Base-by-base conservation (phyloP, 2,329 filamentous ascomycete species). In the Diplodia intermedia region DNA sequence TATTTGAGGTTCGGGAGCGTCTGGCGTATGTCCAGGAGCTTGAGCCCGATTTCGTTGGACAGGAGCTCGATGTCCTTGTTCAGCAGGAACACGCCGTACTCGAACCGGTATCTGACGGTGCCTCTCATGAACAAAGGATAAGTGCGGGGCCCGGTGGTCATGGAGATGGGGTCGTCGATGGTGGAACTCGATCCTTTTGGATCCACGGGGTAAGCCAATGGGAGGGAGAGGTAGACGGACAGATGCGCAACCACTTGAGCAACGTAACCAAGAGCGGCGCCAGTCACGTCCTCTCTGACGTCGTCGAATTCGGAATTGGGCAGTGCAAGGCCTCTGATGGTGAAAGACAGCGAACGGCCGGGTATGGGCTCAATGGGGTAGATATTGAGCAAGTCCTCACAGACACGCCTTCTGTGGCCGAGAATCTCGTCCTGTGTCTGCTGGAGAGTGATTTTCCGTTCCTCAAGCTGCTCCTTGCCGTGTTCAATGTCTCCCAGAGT, bases 1-100 rank as follows among this genome's bases (percentile, higher is more conserved):
- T 97, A 97, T 77, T 97, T 97, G 11, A 99, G 83, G 75, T 99
- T 99, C 1, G 94, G 93, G 7, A 98, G 82, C 0, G 94, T 97
- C 72, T 98, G 93, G 4, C 95, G 87, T 20, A 97, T 93, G 75
- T 99, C 95, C 70, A 97, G 86, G 1, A 97, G 89, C 56, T 90
- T 89, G 14, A 97, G 82, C 0, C 90, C 90, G 71, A 93, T 89
- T 1, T 82, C 80, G 69, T 84, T 86, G 23, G 80, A 80, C 12
- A 91, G 76, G 57, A 89, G 83, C 72, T 98, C 94, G 67, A 99
- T 94, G 75, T 98, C 84, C 80, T 98, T 97, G 82, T 98, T 98
- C 15, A 99, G 85, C n/a, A 98, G 82, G 74, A 98, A 99, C 76
- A 97, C 95, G 12, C 86, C 95, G 77, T 98, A 99, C 74, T 98